Percentiles rank a stretch among this genome's conserved stretches.
Conservation (phyloP, 148 eudicot species). For the Heliosperma pusillum region DNA sequence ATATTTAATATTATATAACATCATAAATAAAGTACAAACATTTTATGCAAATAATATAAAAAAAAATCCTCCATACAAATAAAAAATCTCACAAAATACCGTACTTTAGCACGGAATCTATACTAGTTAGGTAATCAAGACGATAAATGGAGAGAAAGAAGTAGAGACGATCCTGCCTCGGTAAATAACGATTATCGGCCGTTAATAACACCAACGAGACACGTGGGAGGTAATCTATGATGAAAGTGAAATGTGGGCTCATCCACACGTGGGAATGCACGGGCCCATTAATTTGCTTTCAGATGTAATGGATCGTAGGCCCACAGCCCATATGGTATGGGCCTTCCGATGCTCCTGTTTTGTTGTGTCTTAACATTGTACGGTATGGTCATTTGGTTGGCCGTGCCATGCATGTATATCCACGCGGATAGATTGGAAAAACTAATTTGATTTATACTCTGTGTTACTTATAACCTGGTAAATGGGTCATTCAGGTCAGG, state of each 20-base stretch:
- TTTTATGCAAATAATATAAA: too few relatives aligned
- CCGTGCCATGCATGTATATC: constrained; percentile 2
- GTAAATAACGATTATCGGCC: not conserved
- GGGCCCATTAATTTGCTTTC: constrained; percentile 16
- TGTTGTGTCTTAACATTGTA: not conserved
- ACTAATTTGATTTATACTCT: not conserved
- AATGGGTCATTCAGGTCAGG: too few relatives aligned
- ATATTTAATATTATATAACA: too few relatives aligned
- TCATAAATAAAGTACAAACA: too few relatives aligned
- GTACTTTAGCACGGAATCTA: too few relatives aligned
- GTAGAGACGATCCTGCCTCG: too few relatives aligned
- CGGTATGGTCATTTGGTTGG: not conserved
- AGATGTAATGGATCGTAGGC: constrained; percentile 17
- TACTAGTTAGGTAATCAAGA: too few relatives aligned
- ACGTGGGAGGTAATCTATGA: constrained; percentile 38
- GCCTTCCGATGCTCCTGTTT: constrained; percentile 15
- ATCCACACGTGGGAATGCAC: constrained; percentile 39
- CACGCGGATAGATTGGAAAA: not conserved
- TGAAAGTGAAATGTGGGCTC: constrained; percentile 39
- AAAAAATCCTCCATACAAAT: too few relatives aligned
- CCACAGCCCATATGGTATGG: constrained; percentile 31
- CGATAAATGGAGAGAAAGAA: too few relatives aligned
- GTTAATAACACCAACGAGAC: constrained; percentile 18
- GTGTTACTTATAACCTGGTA: too few relatives aligned
- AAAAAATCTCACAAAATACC: too few relatives aligned